Base-by-base conservation (phyloP, 129 eudicot species). In the Chrysanthemum seticuspe region DNA sequence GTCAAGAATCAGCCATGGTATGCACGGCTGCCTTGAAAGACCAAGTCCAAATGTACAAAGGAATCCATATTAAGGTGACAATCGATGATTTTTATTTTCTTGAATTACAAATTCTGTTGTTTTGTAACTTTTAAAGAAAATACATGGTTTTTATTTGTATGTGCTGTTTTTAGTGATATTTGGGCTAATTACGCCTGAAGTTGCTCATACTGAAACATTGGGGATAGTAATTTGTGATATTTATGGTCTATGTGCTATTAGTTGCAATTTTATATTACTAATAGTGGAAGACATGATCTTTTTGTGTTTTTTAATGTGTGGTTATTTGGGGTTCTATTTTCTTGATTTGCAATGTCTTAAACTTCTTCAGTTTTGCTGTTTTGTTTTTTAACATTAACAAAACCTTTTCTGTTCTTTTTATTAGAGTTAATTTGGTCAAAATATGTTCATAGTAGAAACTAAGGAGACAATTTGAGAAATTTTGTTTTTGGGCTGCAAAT, bases 151-250 rank as follows among this genome's bases (percentile, higher is more conserved):
- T 58, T 16, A 62, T 62, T 62, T 4, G 29, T 29, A 29, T 61
- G 36, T 27, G 15, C 0, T 61, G 65, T 61, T 61, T 61, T 50
- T 50, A 13, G 12, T 13, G 55, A 50, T 13, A 50, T 27, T 71
- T 27, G 44, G 25, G 65, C 65, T 57, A 44, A 58, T 40, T 71
- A 4, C 66, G 19, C 13, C 10, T 44, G 18, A 71, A 71, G 57
- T 67, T 67, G 69, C 52, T 64, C 29, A 13, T 75, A 51, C 40
- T 34, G 50, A n/a, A 60, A 59, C 65, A 76, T 57, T 78, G 76
- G 47, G 65, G 25, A 44, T 31, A 52, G 57, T 55, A 49, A 6
- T 29, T 29, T 65, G 62, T 78, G 40, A 44, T 18, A 65, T 71
- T 61, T 14, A 23, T 63, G 74, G 25, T 18, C 58, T 51, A 9